Percentiles rank a stretch among this genome's conserved stretches.
Conservation (phyloP, 495 filamentous ascomycete species). For the Tricharina praecox region DNA sequence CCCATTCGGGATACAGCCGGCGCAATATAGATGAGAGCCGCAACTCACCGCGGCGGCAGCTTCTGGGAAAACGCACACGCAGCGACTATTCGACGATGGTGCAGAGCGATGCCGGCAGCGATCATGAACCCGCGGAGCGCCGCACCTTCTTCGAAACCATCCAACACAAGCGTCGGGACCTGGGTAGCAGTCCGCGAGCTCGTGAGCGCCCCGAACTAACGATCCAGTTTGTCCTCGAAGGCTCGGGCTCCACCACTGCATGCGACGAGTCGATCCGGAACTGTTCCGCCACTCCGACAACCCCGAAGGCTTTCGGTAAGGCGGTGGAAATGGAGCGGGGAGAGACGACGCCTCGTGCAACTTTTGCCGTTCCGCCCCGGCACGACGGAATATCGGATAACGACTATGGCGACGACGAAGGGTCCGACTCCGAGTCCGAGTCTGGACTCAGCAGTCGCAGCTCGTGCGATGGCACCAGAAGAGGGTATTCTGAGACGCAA, state of each 20-base stretch:
- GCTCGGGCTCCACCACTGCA: constrained; percentile 20
- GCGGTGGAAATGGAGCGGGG: constrained; percentile 2
- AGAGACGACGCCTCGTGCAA: constrained; percentile 8
- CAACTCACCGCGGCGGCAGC: constrained; percentile 9
- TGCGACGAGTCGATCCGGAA: constrained; percentile 15
- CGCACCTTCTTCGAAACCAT: constrained; percentile 10
- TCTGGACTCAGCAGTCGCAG: constrained; percentile 6
- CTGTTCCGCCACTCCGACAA: constrained; percentile 8
- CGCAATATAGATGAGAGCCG: background rate
- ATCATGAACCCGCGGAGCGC: background rate
- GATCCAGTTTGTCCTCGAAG: constrained; percentile 12
- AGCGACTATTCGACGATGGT: constrained; percentile 12
- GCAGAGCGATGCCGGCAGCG: background rate
- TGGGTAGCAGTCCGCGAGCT: background rate
- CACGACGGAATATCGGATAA: constrained; percentile 10
- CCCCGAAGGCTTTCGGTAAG: constrained; percentile 8
- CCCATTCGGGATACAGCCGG: background rate
- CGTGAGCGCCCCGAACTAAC: constrained; percentile 7
- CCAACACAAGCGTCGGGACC: constrained; percentile 18
- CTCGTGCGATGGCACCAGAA: constrained; percentile 13
- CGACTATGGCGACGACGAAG: constrained; percentile 25
- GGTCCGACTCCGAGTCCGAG: constrained; percentile 15
- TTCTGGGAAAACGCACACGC: constrained; percentile 18
- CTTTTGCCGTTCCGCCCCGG: background rate
- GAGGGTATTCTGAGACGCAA: constrained; percentile 6